Evolutionary conservation across 2,329 filamentous ascomycete species (phyloP), one percentile per base, ranked within the genome.

Genomic region (Hypoxylon rubiginosum): DNA sequence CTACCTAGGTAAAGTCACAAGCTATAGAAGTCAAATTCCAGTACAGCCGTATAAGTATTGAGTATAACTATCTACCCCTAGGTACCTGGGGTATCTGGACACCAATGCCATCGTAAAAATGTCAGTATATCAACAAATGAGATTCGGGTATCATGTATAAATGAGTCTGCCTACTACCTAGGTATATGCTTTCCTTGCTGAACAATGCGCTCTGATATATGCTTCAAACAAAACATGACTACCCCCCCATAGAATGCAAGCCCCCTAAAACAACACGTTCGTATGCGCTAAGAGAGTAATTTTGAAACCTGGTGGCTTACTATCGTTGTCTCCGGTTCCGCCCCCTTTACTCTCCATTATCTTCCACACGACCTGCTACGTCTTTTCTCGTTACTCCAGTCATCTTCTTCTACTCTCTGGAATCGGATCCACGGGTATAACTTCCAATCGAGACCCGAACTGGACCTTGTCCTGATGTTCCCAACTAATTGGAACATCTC

Each of bases 121-220:
- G n/a, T 43, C 24, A 30, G 21, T 32, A 55, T 17, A 55, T 26
- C 32, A 62, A 30, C n/a, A 41, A 50, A 24, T 28, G 30, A 57
- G 13, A 64, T 58, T 55, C 41, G 67, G 67, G 67, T 69, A 69
- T 69, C 61, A 62, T 17, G 34, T 64, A 60, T 62, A 32, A 60
- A 62, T 57, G 34, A 61, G 45, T 57, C 34, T 43, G 52, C 53
- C 24, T 52, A 53, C 24, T 52, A 49, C 17, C 21, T 24, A 24
- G 21, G 21, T 24, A 28, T 62, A 65, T 63, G 58, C 48, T 62
- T 56, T 49, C 61, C 62, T 43, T 62, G 26, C 19, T 41, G 34
- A 45, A 54, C n/a, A 41, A 57, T 64, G 43, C 54, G 39, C 32
- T 54, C 46, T 46, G n/a, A 62, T 49, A 49, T 55, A 58, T 59